These are phyloP conservation scores for Eutrema heterophyllum DNA, from an alignment of 345 rosid genomes.

Conservation along the genomic window DNA sequence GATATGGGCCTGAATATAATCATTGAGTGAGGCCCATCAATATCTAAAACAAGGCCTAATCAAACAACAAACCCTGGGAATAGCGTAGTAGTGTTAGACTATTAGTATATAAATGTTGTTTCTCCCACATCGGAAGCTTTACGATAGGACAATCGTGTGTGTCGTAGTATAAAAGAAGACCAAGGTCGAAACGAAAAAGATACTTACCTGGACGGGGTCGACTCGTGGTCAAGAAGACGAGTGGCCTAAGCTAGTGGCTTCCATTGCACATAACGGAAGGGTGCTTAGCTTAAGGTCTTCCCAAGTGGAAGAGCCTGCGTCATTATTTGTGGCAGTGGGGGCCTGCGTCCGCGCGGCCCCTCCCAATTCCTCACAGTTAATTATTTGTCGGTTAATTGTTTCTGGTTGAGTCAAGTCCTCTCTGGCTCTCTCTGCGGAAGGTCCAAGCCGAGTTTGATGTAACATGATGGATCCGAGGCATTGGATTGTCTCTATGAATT, in stretches of 20 bases:
- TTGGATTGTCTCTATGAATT: no score
- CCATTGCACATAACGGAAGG: background rate
- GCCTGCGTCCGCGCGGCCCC: slow-evolving; percentile 19
- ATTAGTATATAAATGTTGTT: background rate
- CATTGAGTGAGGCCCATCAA: background rate
- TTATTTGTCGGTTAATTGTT: no score
- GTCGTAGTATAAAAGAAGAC: background rate
- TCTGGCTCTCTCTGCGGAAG: no score
- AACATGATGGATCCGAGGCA: no score
- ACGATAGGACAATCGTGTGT: background rate
- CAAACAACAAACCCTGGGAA: background rate
- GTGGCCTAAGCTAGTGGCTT: slow-evolving; percentile 9
- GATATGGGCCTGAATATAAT: background rate
- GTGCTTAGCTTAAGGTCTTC: slow-evolving; percentile 6
- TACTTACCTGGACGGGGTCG: slow-evolving; percentile 16
- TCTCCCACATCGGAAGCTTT: background rate
- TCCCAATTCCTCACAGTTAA: background rate
- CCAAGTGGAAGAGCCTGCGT: slow-evolving; percentile 1
- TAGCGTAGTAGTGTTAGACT: no score
- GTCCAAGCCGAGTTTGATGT: no score
- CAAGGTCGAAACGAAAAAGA: fast-evolving
- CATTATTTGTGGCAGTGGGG: slow-evolving; percentile 4
- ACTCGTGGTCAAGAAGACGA: background rate
- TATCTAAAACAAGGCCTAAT: background rate
- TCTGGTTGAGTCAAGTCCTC: no score